A percentile compares a stretch with the other conserved stretches of the same genome.
Conservation (phyloP, 257 asterid genomes). For the Solanum bulbocastanum region DNA sequence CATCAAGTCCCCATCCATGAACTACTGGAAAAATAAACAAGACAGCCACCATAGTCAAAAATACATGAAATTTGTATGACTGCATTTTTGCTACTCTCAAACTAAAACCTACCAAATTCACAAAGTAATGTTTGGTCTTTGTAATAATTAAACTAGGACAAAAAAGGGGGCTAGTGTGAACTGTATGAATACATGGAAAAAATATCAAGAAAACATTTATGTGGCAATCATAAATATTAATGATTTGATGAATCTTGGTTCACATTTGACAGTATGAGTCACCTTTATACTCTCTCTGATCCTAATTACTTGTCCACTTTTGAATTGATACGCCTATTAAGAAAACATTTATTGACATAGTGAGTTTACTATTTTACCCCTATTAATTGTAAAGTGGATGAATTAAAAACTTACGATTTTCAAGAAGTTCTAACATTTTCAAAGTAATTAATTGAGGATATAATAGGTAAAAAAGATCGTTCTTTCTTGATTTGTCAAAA, state of each 20-base stretch:
- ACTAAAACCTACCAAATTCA: not conserved
- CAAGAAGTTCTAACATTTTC: too few species aligned
- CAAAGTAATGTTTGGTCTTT: not conserved
- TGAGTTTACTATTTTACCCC: too few species aligned
- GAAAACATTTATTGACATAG: too few species aligned
- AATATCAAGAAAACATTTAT: not conserved
- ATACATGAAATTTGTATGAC: not conserved
- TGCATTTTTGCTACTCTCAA: constrained; percentile 21
- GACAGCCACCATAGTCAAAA: constrained; percentile 10
- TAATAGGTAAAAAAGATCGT: too few species aligned
- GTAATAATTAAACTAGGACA: not conserved
- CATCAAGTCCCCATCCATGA: constrained; percentile 77
- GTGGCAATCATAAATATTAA: not conserved
- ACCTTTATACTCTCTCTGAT: too few species aligned
- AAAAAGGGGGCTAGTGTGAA: not conserved
- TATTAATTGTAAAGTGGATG: too few species aligned
- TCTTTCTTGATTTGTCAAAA: too few species aligned
- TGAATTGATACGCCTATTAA: too few species aligned
- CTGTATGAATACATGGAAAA: not conserved
- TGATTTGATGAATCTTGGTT: not conserved
- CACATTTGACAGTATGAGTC: not conserved
- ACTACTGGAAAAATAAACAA: constrained; percentile 27
- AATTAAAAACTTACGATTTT: too few species aligned
- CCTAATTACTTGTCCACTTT: too few species aligned
- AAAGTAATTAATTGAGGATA: too few species aligned